phyloP scores from a whole-genome alignment of 306 rosid genomes.

The Mucuna pruriens region DNA sequence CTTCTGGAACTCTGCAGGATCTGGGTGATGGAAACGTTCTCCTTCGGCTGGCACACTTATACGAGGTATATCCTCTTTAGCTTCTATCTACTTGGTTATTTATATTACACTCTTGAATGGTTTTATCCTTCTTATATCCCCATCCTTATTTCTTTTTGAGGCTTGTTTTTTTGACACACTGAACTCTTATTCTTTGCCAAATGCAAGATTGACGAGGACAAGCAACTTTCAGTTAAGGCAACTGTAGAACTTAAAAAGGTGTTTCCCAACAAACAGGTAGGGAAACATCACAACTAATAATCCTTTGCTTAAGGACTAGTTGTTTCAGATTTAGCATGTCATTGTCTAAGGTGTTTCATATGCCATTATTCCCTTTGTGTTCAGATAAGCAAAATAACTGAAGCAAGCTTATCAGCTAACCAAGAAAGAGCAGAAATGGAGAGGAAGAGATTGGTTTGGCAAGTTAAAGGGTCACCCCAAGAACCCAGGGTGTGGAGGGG shows the following conservation, averaged over 20 bases:
- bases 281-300: slow-evolving; percentile 3
- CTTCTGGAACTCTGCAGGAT: slow-evolving; percentile 58
- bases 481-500: slow-evolving; percentile 53
- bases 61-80: slow-evolving; percentile 56
- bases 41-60: slow-evolving; percentile 78
- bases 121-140: neutral
- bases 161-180: neutral
- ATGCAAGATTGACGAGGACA: slow-evolving; percentile 71
- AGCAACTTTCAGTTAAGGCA: slow-evolving; percentile 60
- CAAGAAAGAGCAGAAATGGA: slow-evolving; percentile 82
- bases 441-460: slow-evolving; percentile 71
- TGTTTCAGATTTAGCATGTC: neutral
- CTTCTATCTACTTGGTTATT: slow-evolving; percentile 20
- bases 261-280: slow-evolving; percentile 69
- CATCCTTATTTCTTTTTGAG: slow-evolving; percentile 8
- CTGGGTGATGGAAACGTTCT: slow-evolving; percentile 67
- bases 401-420: slow-evolving; percentile 75
- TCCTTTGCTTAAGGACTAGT: neutral
- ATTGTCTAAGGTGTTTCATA: slow-evolving; percentile 5
- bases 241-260: slow-evolving; percentile 65
- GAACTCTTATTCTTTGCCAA: neutral
- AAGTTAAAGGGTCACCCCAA: slow-evolving; percentile 55
- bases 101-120: neutral
- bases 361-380: slow-evolving; percentile 6
- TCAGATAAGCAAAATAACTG: slow-evolving; percentile 63